A percentile compares a stretch with the other conserved stretches of the same genome.
Conservation (phyloP, 495 filamentous ascomycete species). For the Annulohypoxylon maeteangense region DNA sequence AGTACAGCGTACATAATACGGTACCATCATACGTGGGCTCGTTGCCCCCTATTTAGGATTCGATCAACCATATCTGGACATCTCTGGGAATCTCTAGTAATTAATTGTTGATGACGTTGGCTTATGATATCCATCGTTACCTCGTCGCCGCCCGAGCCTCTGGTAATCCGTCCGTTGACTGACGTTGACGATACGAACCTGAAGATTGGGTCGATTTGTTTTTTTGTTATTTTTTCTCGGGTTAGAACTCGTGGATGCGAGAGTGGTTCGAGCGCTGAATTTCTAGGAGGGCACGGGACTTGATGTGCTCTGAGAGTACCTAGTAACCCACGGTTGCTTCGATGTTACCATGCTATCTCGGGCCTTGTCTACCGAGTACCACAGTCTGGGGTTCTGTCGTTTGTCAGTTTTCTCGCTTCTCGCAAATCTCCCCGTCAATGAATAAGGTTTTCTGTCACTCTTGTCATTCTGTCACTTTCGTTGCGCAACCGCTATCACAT, state of each 20-base stretch:
- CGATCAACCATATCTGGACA: constrained; percentile 27
- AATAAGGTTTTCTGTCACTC: constrained; percentile 30
- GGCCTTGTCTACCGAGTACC: constrained; percentile 44
- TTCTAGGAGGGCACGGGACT: constrained; percentile 36
- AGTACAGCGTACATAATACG: constrained; percentile 22
- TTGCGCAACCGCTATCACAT: constrained; percentile 30
- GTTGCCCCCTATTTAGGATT: constrained; percentile 10
- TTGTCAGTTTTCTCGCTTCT: constrained; percentile 37
- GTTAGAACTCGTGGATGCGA: constrained; percentile 4
- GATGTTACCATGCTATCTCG: constrained; percentile 46
- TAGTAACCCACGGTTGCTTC: constrained; percentile 41
- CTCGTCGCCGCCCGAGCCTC: constrained; percentile 23
- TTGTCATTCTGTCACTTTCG: constrained; percentile 12
- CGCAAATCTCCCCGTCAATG: constrained; percentile 29
- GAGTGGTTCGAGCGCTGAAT: constrained; percentile 11
- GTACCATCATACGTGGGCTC: constrained; percentile 13
- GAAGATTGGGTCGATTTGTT: constrained; percentile 18
- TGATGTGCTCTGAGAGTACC: constrained; percentile 38
- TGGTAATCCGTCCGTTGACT: constrained; percentile 23
- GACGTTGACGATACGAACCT: constrained; percentile 19
- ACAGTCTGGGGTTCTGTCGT: constrained; percentile 41
- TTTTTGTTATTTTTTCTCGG: neutral
- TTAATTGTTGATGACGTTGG: constrained; percentile 22
- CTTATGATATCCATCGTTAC: constrained; percentile 11
- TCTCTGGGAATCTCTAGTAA: constrained; percentile 21